Conservation (phyloP, 75 land plant genomes). For the Pinus taeda region DNA sequence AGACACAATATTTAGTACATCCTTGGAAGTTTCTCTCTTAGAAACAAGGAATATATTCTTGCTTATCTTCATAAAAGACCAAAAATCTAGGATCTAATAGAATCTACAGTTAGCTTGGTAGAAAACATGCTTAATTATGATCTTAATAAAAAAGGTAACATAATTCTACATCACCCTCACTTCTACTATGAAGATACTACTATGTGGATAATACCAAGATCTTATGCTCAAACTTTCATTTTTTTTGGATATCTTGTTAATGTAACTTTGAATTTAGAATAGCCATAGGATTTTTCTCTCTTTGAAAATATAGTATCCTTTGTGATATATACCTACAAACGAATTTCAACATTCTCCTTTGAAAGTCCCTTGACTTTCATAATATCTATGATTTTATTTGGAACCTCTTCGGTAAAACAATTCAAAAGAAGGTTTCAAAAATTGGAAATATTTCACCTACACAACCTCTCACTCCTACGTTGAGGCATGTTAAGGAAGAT, state of each 20-base stretch:
- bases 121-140: background rate
- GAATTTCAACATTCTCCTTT: conserved; percentile 56
- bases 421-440: background rate
- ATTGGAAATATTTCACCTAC: no score
- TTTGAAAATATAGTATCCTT: background rate
- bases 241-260: background rate
- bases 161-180: background rate
- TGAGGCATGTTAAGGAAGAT: no score
- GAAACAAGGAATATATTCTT: background rate
- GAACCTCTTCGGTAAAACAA: conserved; percentile 41
- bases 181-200: background rate
- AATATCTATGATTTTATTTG: conserved; percentile 45
- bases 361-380: conserved; percentile 53
- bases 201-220: background rate
- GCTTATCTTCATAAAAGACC: background rate
- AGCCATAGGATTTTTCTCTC: background rate
- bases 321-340: conserved; percentile 28
- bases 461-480: no score
- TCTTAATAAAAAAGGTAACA: background rate
- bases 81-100: background rate
- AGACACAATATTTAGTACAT: background rate
- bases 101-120: background rate
- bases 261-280: background rate
- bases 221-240: background rate
- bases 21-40: background rate